Conservation (phyloP, 352 stramenopile species). For the Globisporangium spiculum region DNA sequence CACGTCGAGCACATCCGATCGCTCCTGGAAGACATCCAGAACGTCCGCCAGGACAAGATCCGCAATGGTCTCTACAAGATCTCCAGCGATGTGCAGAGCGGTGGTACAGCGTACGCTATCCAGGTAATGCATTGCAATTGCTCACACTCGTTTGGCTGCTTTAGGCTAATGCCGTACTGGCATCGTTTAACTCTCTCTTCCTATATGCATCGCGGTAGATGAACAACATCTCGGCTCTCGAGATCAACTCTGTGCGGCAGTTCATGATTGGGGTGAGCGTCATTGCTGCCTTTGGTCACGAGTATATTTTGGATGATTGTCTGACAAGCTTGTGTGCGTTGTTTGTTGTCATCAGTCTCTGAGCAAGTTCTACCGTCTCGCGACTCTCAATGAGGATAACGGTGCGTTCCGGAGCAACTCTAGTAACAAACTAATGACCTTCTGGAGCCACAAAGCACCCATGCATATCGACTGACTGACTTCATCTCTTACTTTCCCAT, state of each 20-base stretch:
- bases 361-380: constrained; percentile 74
- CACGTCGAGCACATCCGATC: constrained; percentile 79
- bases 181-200: not conserved
- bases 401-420: constrained; percentile 18
- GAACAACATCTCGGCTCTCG: constrained; percentile 85
- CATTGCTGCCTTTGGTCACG: not conserved
- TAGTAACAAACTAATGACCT: not conserved
- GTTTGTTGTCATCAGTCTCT: constrained; percentile 41
- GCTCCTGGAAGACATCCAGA: constrained; percentile 85
- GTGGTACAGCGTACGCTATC: constrained; percentile 71
- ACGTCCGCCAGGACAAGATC: constrained; percentile 89
- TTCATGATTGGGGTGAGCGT: constrained; percentile 74
- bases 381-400: constrained; percentile 47
- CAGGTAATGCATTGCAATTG: constrained; percentile 24
- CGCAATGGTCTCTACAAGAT: constrained; percentile 85
- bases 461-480: not conserved
- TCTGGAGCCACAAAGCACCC: not conserved
- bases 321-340: not conserved
- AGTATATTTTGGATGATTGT: not conserved
- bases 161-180: not conserved
- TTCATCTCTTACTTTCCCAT: not conserved
- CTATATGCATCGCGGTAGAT: constrained; percentile 35
- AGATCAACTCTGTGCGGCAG: constrained; percentile 87
- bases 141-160: not conserved
- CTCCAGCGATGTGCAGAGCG: constrained; percentile 67